Evolutionary conservation across 768 basidiomycete species (phyloP).

Genomic region (Tylopilus sp.): DNA sequence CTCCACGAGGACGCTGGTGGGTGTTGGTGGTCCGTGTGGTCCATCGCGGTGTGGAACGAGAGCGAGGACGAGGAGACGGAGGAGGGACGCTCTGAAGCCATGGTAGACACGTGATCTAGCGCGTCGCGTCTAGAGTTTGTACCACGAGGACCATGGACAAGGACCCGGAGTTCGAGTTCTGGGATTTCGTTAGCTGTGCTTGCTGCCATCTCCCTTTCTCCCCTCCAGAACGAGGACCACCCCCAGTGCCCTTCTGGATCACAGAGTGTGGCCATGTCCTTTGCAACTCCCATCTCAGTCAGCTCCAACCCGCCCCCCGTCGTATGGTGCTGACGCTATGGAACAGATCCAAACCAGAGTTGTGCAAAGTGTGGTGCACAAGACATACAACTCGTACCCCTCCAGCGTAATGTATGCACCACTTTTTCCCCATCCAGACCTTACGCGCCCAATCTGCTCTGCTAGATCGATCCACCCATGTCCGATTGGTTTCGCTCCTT

Average conservation of each 20-base stretch:
- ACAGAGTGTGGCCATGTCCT: conserved; percentile 86
- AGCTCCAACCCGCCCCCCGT: conserved; percentile 15
- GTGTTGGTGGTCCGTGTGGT: background rate
- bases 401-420: conserved; percentile 65
- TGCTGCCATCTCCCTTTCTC: conserved; percentile 68
- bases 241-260: conserved; percentile 78
- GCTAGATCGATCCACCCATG: conserved; percentile 80
- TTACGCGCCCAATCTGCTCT: conserved; percentile 1
- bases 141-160: conserved; percentile 6
- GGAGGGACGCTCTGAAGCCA: background rate
- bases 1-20: too few species aligned
- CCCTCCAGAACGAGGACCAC: conserved; percentile 43
- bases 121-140: conserved; percentile 10
- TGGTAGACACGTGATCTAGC: conserved; percentile 14
- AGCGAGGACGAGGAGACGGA: background rate
- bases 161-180: conserved; percentile 54
- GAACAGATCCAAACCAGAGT: conserved; percentile 64
- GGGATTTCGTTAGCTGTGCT: conserved; percentile 75
- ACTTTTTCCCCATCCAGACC: background rate
- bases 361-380: conserved; percentile 66
- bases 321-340: background rate
- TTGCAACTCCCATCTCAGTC: conserved; percentile 85
- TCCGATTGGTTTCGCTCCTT: conserved; percentile 74
- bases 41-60: background rate
- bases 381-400: conserved; percentile 63